phyloP scores from a whole-genome alignment of 75 land plant species.

The Azolla pinnata region DNA sequence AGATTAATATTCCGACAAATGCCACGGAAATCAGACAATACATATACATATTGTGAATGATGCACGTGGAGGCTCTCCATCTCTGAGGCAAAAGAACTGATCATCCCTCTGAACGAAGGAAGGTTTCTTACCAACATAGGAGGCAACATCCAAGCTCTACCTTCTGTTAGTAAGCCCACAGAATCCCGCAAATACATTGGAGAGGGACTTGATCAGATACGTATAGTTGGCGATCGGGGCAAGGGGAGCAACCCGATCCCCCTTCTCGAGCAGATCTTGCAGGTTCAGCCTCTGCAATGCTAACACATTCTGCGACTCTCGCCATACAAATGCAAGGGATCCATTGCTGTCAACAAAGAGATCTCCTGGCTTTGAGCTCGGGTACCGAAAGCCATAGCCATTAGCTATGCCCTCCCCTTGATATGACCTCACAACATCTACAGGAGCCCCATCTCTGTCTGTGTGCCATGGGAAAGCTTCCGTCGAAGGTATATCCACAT shows the following conservation, averaged over 20 bases:
- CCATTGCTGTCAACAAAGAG: conserved; percentile 53
- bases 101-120: too few relatives aligned
- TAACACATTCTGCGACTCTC: conserved; percentile 59
- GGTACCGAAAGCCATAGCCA: conserved; percentile 92
- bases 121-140: too few relatives aligned
- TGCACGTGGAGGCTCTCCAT: too few relatives aligned
- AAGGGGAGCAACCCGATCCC: conserved; percentile 62
- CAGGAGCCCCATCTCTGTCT: conserved; percentile 33
- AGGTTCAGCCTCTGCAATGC: conserved; percentile 64
- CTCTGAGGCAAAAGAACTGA: too few relatives aligned
- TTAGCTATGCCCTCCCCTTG: conserved; percentile 84
- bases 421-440: conserved; percentile 39
- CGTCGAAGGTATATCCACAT: conserved; percentile 42
- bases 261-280: conserved; percentile 49
- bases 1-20: too few relatives aligned
- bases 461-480: conserved; percentile 63
- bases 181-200: conserved; percentile 73
- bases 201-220: conserved; percentile 74
- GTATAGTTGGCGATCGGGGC: conserved; percentile 77
- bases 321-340: conserved; percentile 73
- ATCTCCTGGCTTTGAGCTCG: conserved; percentile 88
- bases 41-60: too few relatives aligned
- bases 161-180: conserved; percentile 25
- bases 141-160: too few relatives aligned
- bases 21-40: too few relatives aligned